Evolutionary conservation across 2,329 filamentous ascomycete genomes (phyloP).

Genomic region (Monosporascus cannonballus): DNA sequence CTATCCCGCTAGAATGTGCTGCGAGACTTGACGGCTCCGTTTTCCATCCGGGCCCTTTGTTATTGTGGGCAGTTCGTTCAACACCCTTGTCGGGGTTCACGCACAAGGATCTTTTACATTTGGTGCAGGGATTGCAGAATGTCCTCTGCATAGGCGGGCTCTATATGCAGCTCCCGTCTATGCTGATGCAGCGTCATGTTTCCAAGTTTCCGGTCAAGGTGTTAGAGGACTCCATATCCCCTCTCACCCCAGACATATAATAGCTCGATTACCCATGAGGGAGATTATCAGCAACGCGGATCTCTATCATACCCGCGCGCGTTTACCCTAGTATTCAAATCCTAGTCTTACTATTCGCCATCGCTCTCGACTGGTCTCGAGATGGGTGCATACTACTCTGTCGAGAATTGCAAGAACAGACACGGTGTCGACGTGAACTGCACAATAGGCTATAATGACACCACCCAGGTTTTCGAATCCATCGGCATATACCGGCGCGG

Average conservation of each 20-base stretch:
- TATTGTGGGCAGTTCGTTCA: no score
- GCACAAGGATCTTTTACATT: neutral
- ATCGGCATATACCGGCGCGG: constrained; percentile 28
- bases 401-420: constrained; percentile 7
- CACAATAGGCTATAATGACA: constrained; percentile 1
- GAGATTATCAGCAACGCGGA: no score
- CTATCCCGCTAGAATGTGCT: neutral
- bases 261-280: no score
- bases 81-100: no score
- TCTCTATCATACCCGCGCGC: no score
- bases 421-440: constrained; percentile 6
- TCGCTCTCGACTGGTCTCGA: no score
- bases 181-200: no score
- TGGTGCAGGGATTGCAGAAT: neutral
- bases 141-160: neutral
- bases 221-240: no score
- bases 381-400: constrained; percentile 14
- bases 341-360: neutral
- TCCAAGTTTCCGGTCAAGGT: no score
- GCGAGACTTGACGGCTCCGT: neutral
- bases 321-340: no score
- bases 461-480: constrained; percentile 2
- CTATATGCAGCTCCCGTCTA: no score
- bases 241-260: no score
- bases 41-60: neutral